Percentiles rank a stretch among this genome's conserved stretches.
Evolutionary conservation across 2,329 filamentous ascomycete species (phyloP).

Genomic region (Penicillium crustosum): DNA sequence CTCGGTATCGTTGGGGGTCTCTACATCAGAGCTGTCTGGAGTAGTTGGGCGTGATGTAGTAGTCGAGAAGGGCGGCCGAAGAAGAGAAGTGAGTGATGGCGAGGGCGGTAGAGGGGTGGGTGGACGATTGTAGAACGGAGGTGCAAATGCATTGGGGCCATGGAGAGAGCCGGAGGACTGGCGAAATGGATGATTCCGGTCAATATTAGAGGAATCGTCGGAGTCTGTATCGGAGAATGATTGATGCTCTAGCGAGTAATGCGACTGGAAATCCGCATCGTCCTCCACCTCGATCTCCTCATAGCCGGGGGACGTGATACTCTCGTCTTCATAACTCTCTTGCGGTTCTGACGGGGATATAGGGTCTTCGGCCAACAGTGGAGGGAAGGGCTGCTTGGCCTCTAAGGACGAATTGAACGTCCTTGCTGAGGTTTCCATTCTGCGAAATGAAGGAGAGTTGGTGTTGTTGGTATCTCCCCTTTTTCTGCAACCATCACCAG

Average conservation of each 20-base stretch:
- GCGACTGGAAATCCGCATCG: constrained; percentile 48
- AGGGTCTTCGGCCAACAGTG: constrained; percentile 29
- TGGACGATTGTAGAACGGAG: constrained; percentile 96
- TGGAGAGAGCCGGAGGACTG: constrained; percentile 45
- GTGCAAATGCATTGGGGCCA: constrained; percentile 58
- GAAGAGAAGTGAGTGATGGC: constrained; percentile 85
- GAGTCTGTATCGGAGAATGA: constrained; percentile 39
- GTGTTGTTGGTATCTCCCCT: constrained; percentile 5
- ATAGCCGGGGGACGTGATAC: constrained; percentile 30
- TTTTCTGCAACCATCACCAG: constrained; percentile 9
- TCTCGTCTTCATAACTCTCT: constrained; percentile 29
- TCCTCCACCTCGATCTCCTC: constrained; percentile 37
- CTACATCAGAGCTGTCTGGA: constrained; percentile 86
- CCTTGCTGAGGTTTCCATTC: constrained; percentile 11
- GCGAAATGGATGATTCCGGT: constrained; percentile 40
- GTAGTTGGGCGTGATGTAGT: constrained; percentile 85
- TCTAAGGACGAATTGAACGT: constrained; percentile 25
- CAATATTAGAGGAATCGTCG: constrained; percentile 34
- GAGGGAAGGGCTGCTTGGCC: constrained; percentile 38
- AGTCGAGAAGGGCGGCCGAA: constrained; percentile 67
- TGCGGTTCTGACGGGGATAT: constrained; percentile 25
- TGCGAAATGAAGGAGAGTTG: constrained; percentile 5
- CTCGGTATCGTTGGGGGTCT: constrained; percentile 62
- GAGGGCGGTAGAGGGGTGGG: constrained; percentile 91
- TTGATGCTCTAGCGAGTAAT: constrained; percentile 44